Conservation (phyloP, 2,329 filamentous ascomycete species). For the Stagonosporopsis cucurbitacearum region DNA sequence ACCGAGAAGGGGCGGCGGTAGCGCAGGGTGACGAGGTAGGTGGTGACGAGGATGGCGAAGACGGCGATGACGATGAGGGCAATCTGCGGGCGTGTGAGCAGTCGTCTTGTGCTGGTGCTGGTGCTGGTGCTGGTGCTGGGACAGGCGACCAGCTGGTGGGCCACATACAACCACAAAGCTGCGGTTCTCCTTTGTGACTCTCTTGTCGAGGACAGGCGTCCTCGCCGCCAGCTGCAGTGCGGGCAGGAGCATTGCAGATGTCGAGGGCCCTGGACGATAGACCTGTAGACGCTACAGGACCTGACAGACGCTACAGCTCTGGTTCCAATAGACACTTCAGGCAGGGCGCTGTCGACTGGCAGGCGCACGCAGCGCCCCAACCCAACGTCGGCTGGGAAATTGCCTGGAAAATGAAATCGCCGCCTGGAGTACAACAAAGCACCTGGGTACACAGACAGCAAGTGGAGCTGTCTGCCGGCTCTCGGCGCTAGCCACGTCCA, state of each 20-base stretch:
- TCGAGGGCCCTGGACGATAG: constrained; percentile 3
- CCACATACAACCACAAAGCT: constrained; percentile 41
- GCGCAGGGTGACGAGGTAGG: constrained; percentile 38
- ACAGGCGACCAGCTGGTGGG: not conserved
- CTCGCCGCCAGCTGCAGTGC: constrained; percentile 27
- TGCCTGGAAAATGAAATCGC: constrained; percentile 36
- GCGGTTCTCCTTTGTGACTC: constrained; percentile 31
- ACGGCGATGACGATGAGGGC: constrained; percentile 37
- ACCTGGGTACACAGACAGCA: too few species aligned
- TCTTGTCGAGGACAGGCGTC: constrained; percentile 25
- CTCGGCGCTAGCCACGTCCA: constrained; percentile 22
- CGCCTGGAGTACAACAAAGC: constrained; percentile 22
- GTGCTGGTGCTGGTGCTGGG: too few species aligned
- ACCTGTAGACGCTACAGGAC: constrained; percentile 17
- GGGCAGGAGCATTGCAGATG: constrained; percentile 39
- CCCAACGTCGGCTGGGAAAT: constrained; percentile 18
- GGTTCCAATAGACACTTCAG: too few species aligned
- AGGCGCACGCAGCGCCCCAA: not conserved
- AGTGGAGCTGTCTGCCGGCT: constrained; percentile 29
- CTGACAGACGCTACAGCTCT: too few species aligned
- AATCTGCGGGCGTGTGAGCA: constrained; percentile 34
- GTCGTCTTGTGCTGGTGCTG: too few species aligned
- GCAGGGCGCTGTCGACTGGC: constrained; percentile 20
- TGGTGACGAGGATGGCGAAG: constrained; percentile 42
- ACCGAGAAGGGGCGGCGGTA: constrained; percentile 28